A percentile compares a stretch with the other conserved stretches of the same genome.
Evolutionary conservation across 345 rosid species (phyloP).

Genomic region (Lumnitzera littorea): DNA sequence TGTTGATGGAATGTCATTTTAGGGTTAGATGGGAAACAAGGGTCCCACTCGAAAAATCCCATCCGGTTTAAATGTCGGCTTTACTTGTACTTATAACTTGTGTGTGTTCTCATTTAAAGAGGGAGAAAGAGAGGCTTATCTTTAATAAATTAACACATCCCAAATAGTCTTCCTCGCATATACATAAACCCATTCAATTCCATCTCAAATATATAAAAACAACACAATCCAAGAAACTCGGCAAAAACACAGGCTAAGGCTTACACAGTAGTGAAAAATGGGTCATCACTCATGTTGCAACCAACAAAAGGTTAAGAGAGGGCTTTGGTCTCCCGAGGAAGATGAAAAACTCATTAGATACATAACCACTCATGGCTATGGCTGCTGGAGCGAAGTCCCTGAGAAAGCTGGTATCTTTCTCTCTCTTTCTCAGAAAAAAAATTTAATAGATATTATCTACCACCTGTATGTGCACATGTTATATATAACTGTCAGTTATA

Average conservation of each 20-base stretch:
- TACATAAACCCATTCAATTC: not conserved
- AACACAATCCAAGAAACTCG: not conserved
- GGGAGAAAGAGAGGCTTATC: slow-evolving; percentile 6
- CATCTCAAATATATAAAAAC: not conserved
- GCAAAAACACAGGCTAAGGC: too few relatives aligned
- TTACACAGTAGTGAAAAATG: slow-evolving; percentile 21
- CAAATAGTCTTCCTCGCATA: too few relatives aligned
- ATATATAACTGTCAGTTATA: too few relatives aligned
- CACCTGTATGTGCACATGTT: too few relatives aligned
- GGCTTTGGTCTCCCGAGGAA: slow-evolving; percentile 99
- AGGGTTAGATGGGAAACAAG: slow-evolving; percentile 72
- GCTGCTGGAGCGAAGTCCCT: slow-evolving; percentile 99
- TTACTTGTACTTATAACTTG: slow-evolving; percentile 6
- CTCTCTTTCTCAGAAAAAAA: not conserved
- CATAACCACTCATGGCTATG: slow-evolving; percentile 91
- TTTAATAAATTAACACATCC: not conserved
- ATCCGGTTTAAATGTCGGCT: slow-evolving; percentile 33
- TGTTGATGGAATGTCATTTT: slow-evolving; percentile 80
- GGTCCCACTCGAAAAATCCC: slow-evolving; percentile 41
- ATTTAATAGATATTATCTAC: too few relatives aligned
- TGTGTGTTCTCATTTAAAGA: not conserved
- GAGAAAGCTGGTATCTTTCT: slow-evolving; percentile 77
- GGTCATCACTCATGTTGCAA: slow-evolving; percentile 99
- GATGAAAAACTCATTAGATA: slow-evolving; percentile 94
- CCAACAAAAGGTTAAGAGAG: slow-evolving; percentile 99